These are phyloP conservation scores for Urtica urens DNA, from an alignment of 306 rosid species.

Conservation along the genomic window DNA sequence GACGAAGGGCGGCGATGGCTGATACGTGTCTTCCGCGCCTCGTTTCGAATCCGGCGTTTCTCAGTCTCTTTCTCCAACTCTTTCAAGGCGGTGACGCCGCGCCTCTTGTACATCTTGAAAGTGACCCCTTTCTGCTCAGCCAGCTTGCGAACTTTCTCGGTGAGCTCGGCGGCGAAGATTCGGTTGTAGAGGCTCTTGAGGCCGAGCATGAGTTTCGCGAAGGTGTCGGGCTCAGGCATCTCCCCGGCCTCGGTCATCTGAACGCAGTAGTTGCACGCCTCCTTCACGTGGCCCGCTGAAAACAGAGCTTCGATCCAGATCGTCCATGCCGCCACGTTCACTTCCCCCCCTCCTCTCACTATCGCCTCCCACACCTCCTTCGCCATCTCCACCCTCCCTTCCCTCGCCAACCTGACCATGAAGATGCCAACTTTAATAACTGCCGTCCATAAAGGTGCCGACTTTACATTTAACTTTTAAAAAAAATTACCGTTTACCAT, in stretches of 20 bases:
- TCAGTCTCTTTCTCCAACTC: conserved; percentile 56
- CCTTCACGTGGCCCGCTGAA: conserved; percentile 72
- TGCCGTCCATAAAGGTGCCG: too few species aligned
- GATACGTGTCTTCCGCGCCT: conserved; percentile 78
- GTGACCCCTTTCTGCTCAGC: conserved; percentile 67
- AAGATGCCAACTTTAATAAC: too few species aligned
- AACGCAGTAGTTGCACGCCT: conserved; percentile 72
- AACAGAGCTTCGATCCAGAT: conserved; percentile 83
- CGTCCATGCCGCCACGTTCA: conserved; percentile 70
- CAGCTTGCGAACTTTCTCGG: conserved; percentile 84
- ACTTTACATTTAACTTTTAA: too few species aligned
- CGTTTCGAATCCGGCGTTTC: too few species aligned
- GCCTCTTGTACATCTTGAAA: conserved; percentile 76
- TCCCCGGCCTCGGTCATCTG: conserved; percentile 72
- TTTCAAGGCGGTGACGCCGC: conserved; percentile 68
- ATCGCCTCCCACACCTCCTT: conserved; percentile 72
- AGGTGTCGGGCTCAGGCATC: conserved; percentile 80
- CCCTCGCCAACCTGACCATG: conserved; percentile 58
- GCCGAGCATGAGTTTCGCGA: conserved; percentile 73
- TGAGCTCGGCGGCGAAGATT: conserved; percentile 67
- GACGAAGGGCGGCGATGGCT: too few species aligned
- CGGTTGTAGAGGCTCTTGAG: conserved; percentile 57
- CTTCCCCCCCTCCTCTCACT: conserved; percentile 38
- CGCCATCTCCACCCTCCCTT: conserved; percentile 70
- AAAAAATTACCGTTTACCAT: too few species aligned